Evolutionary conservation across 2,329 filamentous ascomycete species (phyloP).

Genomic region (Alternaria longipes): DNA sequence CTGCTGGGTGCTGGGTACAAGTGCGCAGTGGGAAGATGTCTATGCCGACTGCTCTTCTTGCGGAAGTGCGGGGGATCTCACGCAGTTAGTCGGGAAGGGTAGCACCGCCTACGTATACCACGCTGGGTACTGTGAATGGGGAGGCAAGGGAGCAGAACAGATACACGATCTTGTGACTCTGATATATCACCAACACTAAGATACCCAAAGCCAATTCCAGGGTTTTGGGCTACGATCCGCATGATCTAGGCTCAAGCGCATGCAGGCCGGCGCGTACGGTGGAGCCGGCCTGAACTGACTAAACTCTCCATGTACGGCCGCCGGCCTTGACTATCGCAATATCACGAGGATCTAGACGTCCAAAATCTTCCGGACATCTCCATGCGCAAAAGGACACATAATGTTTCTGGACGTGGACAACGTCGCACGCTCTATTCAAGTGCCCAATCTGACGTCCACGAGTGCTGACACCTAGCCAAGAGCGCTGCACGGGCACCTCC

Average conservation of each 20-base stretch:
- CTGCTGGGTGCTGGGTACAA: neutral
- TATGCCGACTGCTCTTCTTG: neutral
- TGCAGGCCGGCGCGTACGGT: conserved; percentile 17
- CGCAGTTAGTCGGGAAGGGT: neutral
- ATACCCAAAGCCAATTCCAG: conserved; percentile 9
- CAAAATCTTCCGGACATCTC: neutral
- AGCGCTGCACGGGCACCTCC: neutral
- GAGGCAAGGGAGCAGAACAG: neutral
- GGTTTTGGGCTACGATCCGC: conserved; percentile 19
- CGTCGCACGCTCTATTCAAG: neutral
- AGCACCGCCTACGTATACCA: conserved; percentile 1
- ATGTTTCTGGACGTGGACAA: conserved; percentile 1
- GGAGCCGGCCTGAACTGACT: conserved; percentile 18
- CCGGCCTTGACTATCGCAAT: neutral
- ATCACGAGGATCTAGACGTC: neutral
- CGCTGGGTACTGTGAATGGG: conserved; percentile 7
- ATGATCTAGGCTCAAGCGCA: conserved; percentile 15
- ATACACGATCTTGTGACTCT: conserved; percentile 17
- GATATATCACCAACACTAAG: neutral
- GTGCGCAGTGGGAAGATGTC: neutral
- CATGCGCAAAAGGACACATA: neutral
- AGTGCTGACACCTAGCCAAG: neutral
- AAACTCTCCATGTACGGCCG: conserved; percentile 2
- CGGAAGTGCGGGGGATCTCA: conserved; percentile 4
- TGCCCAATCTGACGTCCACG: neutral